Evolutionary conservation across 2,329 filamentous ascomycete species (phyloP).

Genomic region (Penicillium glabrum): DNA sequence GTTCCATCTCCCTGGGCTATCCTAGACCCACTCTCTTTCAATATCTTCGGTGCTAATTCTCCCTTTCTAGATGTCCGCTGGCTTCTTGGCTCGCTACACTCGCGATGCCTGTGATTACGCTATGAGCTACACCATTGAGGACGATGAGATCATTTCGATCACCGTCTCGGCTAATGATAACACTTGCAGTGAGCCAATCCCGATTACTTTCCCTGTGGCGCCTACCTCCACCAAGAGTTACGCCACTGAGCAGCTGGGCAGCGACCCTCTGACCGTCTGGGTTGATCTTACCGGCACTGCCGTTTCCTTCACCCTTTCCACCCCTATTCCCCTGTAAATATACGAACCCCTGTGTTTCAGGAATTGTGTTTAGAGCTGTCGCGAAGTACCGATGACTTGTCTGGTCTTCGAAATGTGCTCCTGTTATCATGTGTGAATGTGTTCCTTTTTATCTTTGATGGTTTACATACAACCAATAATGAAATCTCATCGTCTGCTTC

Average conservation of each 20-base stretch:
- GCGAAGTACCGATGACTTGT: background rate
- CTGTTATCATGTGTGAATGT: background rate
- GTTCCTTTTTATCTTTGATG: background rate
- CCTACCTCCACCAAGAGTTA: slow-evolving; percentile 47
- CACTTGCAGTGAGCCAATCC: slow-evolving; percentile 53
- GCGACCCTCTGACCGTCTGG: slow-evolving; percentile 55
- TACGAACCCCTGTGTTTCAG: background rate
- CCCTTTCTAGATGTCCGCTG: slow-evolving; percentile 39
- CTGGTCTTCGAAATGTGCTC: background rate
- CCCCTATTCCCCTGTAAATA: slow-evolving; percentile 34
- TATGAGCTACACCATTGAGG: slow-evolving; percentile 47
- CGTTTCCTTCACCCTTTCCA: slow-evolving; percentile 46
- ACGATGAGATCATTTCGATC: slow-evolving; percentile 50
- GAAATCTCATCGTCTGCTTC: background rate
- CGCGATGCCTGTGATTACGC: slow-evolving; percentile 55
- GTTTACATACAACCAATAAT: background rate
- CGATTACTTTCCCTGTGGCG: slow-evolving; percentile 54
- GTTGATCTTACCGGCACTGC: slow-evolving; percentile 47
- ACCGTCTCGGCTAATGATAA: slow-evolving; percentile 53
- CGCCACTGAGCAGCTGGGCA: slow-evolving; percentile 55
- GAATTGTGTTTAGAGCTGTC: background rate
- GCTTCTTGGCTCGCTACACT: slow-evolving; percentile 55
- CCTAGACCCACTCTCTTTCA: background rate
- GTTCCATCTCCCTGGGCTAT: background rate
- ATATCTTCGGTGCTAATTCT: background rate